Evolutionary conservation across 306 rosid genomes (phyloP).

Genomic region (Hippophae rhamnoides): DNA sequence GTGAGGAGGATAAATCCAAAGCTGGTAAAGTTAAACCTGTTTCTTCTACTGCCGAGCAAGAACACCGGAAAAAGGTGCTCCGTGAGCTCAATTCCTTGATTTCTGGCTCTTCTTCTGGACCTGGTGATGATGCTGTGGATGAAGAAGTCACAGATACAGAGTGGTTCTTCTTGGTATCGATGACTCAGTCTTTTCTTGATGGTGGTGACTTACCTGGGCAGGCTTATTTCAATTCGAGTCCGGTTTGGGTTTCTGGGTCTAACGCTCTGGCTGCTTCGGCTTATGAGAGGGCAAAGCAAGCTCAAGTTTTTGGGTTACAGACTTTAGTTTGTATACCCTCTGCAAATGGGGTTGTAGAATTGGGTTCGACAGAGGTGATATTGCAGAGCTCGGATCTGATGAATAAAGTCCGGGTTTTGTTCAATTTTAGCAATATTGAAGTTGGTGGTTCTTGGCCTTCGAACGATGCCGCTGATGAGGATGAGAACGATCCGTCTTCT

Average conservation of each 20-base stretch:
- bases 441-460: slow-evolving; percentile 50
- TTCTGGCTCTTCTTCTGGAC: slow-evolving; percentile 43
- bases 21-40: slow-evolving; percentile 23
- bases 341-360: slow-evolving; percentile 70
- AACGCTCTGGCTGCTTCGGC: slow-evolving; percentile 37
- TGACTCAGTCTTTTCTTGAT: slow-evolving; percentile 73
- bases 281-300: slow-evolving; percentile 76
- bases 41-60: slow-evolving; percentile 54
- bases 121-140: slow-evolving; percentile 50
- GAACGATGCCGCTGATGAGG: slow-evolving; percentile 42
- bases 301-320: slow-evolving; percentile 49
- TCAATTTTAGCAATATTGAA: slow-evolving; percentile 61
- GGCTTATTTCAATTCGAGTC: slow-evolving; percentile 44
- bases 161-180: slow-evolving; percentile 88
- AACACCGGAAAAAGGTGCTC: slow-evolving; percentile 69
- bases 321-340: slow-evolving; percentile 72
- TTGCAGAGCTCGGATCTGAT: slow-evolving; percentile 61
- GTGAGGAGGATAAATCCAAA: slow-evolving; percentile 56
- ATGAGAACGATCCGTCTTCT: slow-evolving; percentile 75
- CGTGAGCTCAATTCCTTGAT: slow-evolving; percentile 76
- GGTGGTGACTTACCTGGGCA: slow-evolving; percentile 68
- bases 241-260: slow-evolving; percentile 59
- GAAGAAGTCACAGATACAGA: slow-evolving; percentile 93
- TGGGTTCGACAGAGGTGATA: slow-evolving; percentile 71
- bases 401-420: slow-evolving; percentile 58